phyloP scores from a whole-genome alignment of 1,139 yeast genomes.

The Sugiyamaella pinicola region DNA sequence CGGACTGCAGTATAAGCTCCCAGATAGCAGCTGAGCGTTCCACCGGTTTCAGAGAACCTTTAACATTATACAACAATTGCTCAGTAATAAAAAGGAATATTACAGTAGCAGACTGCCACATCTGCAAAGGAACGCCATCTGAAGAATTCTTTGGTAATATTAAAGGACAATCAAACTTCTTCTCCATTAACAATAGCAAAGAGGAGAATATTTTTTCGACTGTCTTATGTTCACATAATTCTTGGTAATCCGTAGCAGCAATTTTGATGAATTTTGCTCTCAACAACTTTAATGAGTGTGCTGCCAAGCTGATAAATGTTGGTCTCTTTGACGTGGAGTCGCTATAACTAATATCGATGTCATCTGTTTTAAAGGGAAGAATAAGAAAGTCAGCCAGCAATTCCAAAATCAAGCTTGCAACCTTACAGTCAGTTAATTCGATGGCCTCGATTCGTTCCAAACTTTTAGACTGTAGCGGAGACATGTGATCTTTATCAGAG shows the following conservation, averaged over 20 bases:
- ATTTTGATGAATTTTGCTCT: slow-evolving; percentile 41
- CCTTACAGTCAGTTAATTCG: slow-evolving; percentile 1
- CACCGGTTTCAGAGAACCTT: slow-evolving; percentile 2
- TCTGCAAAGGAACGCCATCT: slow-evolving; percentile 28
- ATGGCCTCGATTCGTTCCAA: slow-evolving; percentile 33
- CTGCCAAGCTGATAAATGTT: slow-evolving; percentile 66
- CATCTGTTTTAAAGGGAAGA: slow-evolving; percentile 39
- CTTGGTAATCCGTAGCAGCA: slow-evolving; percentile 37
- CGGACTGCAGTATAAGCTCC: slow-evolving; percentile 49
- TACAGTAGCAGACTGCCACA: slow-evolving; percentile 40
- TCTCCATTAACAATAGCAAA: slow-evolving; percentile 28
- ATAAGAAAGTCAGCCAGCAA: slow-evolving; percentile 30
- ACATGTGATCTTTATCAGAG: slow-evolving; percentile 39
- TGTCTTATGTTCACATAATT: slow-evolving; percentile 52
- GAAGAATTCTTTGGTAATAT: slow-evolving; percentile 15
- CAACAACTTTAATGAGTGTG: slow-evolving; percentile 51
- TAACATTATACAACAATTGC: slow-evolving; percentile 27
- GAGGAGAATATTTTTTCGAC: slow-evolving; percentile 40
- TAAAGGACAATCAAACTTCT: slow-evolving; percentile 34
- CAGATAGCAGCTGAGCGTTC: slow-evolving; percentile 35
- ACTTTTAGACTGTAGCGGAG: slow-evolving; percentile 41
- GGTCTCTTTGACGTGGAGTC: slow-evolving; percentile 51
- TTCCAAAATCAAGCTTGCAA: slow-evolving; percentile 28
- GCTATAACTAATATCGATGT: slow-evolving; percentile 32
- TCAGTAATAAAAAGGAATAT: slow-evolving; percentile 30